These are phyloP conservation scores for Stentor roeselii DNA, from an alignment of 73 alveolate species.

Conservation along the genomic window DNA sequence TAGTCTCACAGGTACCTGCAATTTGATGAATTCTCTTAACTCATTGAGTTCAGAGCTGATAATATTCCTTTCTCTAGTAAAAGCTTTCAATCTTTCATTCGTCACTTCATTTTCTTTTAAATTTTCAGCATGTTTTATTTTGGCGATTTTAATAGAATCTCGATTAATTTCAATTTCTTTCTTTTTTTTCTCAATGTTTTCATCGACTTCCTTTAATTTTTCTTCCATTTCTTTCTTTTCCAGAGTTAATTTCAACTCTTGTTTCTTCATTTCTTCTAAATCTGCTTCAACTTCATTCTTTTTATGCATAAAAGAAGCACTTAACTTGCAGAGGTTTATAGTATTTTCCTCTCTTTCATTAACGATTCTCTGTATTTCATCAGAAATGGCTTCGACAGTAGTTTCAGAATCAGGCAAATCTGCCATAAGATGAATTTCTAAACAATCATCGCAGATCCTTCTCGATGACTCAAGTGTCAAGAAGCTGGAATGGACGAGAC, in stretches of 20 bases:
- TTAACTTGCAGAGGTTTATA: not conserved
- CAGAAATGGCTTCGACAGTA: not conserved
- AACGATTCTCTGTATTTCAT: not conserved
- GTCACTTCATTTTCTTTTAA: not conserved
- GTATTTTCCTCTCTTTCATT: not conserved
- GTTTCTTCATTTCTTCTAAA: not conserved
- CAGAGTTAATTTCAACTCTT: not conserved
- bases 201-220: not conserved
- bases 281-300: no score
- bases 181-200: not conserved
- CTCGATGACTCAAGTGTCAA: not conserved
- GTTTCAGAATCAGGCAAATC: not conserved
- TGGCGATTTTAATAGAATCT: not conserved
- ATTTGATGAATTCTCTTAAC: not conserved
- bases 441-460: not conserved
- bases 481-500: not conserved
- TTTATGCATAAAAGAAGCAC: not conserved
- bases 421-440: not conserved
- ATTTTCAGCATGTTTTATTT: not conserved
- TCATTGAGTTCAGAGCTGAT: not conserved
- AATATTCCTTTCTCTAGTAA: not conserved
- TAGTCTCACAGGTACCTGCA: not conserved
- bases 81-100: not conserved
- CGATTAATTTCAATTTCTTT: not conserved
- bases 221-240: not conserved